phyloP scores from a whole-genome alignment of 1,284 basidiomycete genomes.

The Microbotryomycetes sp. region DNA sequence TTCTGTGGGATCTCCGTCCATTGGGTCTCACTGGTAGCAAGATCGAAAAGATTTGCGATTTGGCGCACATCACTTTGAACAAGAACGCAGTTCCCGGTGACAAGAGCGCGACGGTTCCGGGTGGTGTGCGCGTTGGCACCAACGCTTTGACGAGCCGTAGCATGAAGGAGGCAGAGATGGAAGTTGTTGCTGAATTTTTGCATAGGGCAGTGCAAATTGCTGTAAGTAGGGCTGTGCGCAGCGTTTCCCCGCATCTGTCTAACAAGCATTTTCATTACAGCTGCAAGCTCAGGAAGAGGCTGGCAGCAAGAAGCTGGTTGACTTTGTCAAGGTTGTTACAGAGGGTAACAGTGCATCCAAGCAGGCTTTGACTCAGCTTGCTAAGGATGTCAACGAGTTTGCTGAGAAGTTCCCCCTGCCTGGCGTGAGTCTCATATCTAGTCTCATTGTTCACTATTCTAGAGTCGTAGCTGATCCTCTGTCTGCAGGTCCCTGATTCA shows the following conservation, averaged over 20 bases:
- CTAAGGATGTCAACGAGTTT: constrained; percentile 68
- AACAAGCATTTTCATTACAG: not conserved
- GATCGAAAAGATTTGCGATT: constrained; percentile 96
- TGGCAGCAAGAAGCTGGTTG: constrained; percentile 88
- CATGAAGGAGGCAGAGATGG: constrained; percentile 66
- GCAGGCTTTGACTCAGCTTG: constrained; percentile 59
- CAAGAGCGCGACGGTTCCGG: constrained; percentile 87
- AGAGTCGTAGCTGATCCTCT: not conserved
- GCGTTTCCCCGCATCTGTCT: not conserved
- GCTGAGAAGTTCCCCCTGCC: constrained; percentile 85
- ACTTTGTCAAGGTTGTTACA: constrained; percentile 82
- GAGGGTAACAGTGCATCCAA: constrained; percentile 62
- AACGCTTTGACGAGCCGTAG: constrained; percentile 90
- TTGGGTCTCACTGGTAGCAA: constrained; percentile 93
- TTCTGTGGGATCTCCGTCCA: constrained; percentile 96
- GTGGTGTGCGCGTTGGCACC: constrained; percentile 94
- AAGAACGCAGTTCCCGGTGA: constrained; percentile 91
- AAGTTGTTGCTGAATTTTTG: constrained; percentile 87
- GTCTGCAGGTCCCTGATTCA: constrained; percentile 9
- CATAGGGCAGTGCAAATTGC: constrained; percentile 87
- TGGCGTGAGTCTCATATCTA: constrained; percentile 52
- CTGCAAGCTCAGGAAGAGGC: constrained; percentile 71
- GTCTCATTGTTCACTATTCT: not conserved
- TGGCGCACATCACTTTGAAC: constrained; percentile 74
- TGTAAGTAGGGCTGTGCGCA: too few species aligned